These are phyloP conservation scores for Dictyostelium citrinum DNA, from an alignment of 78 protist genomes.

Conservation along the genomic window DNA sequence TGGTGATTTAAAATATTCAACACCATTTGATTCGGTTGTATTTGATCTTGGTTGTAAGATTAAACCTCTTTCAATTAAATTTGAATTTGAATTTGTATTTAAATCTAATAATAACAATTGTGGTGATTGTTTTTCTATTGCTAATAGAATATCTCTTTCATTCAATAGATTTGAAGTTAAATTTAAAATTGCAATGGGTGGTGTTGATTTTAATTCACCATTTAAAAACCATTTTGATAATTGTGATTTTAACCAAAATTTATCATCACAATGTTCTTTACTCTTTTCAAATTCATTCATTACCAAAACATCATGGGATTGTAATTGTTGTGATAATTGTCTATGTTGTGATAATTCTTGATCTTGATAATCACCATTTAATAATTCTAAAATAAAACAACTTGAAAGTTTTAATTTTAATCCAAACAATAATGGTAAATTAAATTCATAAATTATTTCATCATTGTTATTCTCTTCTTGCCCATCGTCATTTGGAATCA, in stretches of 20 bases:
- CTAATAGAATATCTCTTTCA: background rate
- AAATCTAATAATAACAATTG: background rate
- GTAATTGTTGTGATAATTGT: background rate
- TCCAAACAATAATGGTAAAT: background rate
- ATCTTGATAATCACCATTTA: background rate
- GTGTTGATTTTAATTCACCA: background rate
- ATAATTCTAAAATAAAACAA: constrained; percentile 23
- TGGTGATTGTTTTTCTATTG: constrained; percentile 8
- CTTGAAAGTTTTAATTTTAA: background rate
- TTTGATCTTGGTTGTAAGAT: constrained; percentile 10
- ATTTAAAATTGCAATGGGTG: background rate
- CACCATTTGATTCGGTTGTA: constrained; percentile 41
- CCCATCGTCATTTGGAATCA: background rate
- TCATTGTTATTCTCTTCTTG: background rate
- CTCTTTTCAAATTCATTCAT: background rate
- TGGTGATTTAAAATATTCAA: background rate
- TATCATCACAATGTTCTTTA: constrained; percentile 44
- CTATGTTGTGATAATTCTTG: background rate
- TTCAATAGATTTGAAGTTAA: background rate
- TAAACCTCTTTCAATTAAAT: background rate
- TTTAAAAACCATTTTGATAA: background rate
- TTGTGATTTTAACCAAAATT: constrained; percentile 35
- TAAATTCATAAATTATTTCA: background rate
- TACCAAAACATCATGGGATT: background rate
- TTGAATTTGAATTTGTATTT: background rate